A percentile compares a stretch with the other conserved stretches of the same genome.
Evolutionary conservation across 768 basidiomycete species (phyloP).

Genomic region (Boletus speciosus): DNA sequence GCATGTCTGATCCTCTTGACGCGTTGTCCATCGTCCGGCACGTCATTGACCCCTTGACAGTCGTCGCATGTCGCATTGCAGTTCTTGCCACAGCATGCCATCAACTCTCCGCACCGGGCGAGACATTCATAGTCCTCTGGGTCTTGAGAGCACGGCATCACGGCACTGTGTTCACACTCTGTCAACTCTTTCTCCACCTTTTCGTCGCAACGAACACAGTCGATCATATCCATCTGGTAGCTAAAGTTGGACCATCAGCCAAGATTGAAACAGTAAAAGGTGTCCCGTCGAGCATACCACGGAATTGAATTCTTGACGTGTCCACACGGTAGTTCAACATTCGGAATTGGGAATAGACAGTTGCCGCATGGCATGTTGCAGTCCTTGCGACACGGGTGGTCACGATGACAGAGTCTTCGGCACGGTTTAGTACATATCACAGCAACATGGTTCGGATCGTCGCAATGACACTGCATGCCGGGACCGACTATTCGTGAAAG

Average conservation of each 20-base stretch:
- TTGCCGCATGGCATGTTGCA: slow-evolving; percentile 53
- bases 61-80: slow-evolving; percentile 49
- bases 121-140: slow-evolving; percentile 39
- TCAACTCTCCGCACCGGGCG: slow-evolving; percentile 38
- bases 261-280: neutral
- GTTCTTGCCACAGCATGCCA: slow-evolving; percentile 51
- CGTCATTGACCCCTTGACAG: slow-evolving; percentile 38
- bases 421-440: slow-evolving; percentile 49
- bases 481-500: neutral
- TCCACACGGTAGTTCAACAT: slow-evolving; percentile 56
- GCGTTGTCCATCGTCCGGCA: neutral
- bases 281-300: slow-evolving; percentile 40
- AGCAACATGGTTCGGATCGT: slow-evolving; percentile 50
- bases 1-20: slow-evolving; percentile 37
- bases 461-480: slow-evolving; percentile 52
- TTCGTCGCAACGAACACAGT: slow-evolving; percentile 40
- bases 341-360: slow-evolving; percentile 45
- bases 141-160: slow-evolving; percentile 47
- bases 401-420: slow-evolving; percentile 46
- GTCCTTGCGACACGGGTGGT: slow-evolving; percentile 54
- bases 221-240: slow-evolving; percentile 42
- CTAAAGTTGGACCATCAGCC: slow-evolving; percentile 30
- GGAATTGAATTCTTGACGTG: slow-evolving; percentile 42
- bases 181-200: slow-evolving; percentile 44
- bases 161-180: slow-evolving; percentile 51